phyloP scores from a whole-genome alignment of 2,329 filamentous ascomycete genomes.

The Curvularia verruculosa region DNA sequence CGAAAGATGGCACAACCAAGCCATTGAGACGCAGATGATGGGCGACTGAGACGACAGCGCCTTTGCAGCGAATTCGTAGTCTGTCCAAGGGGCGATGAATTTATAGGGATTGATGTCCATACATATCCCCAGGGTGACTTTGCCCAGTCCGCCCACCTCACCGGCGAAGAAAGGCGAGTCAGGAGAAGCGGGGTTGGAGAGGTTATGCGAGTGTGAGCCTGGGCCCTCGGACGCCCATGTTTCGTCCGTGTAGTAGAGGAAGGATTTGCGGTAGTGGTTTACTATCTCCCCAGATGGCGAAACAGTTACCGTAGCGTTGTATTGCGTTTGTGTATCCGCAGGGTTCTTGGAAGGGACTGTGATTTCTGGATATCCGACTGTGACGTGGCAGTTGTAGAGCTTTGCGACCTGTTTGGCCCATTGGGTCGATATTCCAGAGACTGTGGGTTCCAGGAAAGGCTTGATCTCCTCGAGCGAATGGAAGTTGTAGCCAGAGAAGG shows the following conservation, averaged over 20 bases:
- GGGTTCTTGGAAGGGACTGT: conserved; percentile 34
- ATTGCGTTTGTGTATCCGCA: conserved; percentile 48
- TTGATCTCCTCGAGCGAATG: conserved; percentile 69
- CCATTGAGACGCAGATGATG: conserved; percentile 75
- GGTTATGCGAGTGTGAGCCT: conserved; percentile 27
- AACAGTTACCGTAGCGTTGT: conserved; percentile 66
- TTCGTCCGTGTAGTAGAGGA: conserved; percentile 71
- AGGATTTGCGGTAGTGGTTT: conserved; percentile 67
- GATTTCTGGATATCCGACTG: conserved; percentile 74
- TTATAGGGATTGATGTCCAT: conserved; percentile 69
- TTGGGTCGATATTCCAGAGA: conserved; percentile 69
- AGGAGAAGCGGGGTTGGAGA: conserved; percentile 25
- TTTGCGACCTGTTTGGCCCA: conserved; percentile 74
- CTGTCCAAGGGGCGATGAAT: conserved; percentile 63
- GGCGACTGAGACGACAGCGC: conserved; percentile 63
- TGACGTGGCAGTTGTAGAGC: conserved; percentile 70
- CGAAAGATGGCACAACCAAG: conserved; percentile 69
- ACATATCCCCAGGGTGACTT: conserved; percentile 56
- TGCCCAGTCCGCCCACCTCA: conserved; percentile 43
- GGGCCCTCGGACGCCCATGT: conserved; percentile 65
- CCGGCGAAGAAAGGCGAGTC: conserved; percentile 47
- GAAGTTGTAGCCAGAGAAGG: conserved; percentile 85
- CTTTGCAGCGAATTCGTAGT: conserved; percentile 65
- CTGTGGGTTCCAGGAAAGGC: conserved; percentile 71
- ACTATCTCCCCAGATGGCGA: conserved; percentile 61